A percentile compares a stretch with the other conserved stretches of the same genome.
These are phyloP conservation scores for Tremellales sp. DNA, from an alignment of 1,284 basidiomycete genomes.

Conservation along the genomic window DNA sequence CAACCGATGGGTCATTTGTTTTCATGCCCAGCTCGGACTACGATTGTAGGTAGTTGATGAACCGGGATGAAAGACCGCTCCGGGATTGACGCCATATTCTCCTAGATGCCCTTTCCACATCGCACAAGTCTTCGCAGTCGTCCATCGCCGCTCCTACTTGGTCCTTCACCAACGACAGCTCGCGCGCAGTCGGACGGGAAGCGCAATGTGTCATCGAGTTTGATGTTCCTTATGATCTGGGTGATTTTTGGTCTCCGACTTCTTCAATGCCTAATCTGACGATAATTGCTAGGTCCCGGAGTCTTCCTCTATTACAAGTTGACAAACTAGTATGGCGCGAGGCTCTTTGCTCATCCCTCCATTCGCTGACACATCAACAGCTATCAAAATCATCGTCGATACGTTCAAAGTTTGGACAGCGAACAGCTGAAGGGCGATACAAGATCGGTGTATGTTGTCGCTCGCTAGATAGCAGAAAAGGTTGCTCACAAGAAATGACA, in stretches of 20 bases:
- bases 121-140: conserved; percentile 54
- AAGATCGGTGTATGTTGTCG: conserved; percentile 29
- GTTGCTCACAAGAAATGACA: conserved; percentile 1
- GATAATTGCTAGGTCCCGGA: conserved; percentile 50
- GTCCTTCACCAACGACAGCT: conserved; percentile 56
- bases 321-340: conserved; percentile 64
- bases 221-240: conserved; percentile 72
- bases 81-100: background rate
- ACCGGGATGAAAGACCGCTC: background rate
- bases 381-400: conserved; percentile 97
- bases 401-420: conserved; percentile 86
- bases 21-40: conserved; percentile 64
- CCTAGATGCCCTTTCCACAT: conserved; percentile 37
- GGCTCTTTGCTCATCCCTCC: background rate
- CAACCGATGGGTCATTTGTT: conserved; percentile 53
- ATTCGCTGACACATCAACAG: conserved; percentile 17
- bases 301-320: conserved; percentile 97
- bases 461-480: too few species aligned
- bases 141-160: conserved; percentile 58
- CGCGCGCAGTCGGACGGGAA: conserved; percentile 52
- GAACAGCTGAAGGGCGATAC: conserved; percentile 77
- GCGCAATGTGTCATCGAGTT: conserved; percentile 74
- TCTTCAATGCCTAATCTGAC: conserved; percentile 1
- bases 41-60: conserved; percentile 58
- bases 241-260: conserved; percentile 18